These are phyloP conservation scores for Sphaerulina populicola DNA, from an alignment of 2,329 filamentous ascomycete species.

Conservation along the genomic window DNA sequence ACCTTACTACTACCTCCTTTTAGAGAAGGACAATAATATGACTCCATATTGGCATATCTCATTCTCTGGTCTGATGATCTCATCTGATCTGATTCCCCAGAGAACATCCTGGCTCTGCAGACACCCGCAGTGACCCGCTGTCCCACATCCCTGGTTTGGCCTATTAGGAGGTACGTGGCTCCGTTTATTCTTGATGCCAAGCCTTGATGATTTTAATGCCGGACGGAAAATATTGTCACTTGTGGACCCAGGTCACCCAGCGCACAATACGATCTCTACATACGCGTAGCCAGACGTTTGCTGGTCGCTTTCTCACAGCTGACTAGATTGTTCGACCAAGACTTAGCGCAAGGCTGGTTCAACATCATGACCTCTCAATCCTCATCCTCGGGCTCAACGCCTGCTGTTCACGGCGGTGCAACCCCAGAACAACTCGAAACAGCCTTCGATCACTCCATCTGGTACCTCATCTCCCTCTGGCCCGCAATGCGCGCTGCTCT, in stretches of 20 bases:
- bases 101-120: too few species aligned
- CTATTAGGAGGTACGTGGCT: too few species aligned
- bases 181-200: neutral
- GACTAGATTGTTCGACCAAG: neutral
- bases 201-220: neutral
- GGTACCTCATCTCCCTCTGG: slow-evolving; percentile 80
- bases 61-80: too few species aligned
- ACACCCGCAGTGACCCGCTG: too few species aligned
- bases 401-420: slow-evolving; percentile 9
- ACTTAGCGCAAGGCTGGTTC: neutral
- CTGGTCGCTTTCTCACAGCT: neutral
- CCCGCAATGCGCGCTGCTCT: slow-evolving; percentile 79
- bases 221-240: neutral
- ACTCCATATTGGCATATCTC: too few species aligned
- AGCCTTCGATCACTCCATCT: slow-evolving; percentile 71
- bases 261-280: neutral
- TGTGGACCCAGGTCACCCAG: neutral
- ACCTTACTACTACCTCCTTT: too few species aligned
- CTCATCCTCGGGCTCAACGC: slow-evolving; percentile 6
- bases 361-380: slow-evolving; percentile 13
- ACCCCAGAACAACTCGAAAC: slow-evolving; percentile 27
- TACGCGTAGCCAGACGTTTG: neutral
- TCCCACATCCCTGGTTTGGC: too few species aligned
- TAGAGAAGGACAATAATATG: too few species aligned
- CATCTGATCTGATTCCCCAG: too few species aligned